Percentiles rank a stretch among this genome's conserved stretches.
Evolutionary conservation across 805 yeast species (phyloP).

Genomic region (Cyberlindnera subsufficiens): DNA sequence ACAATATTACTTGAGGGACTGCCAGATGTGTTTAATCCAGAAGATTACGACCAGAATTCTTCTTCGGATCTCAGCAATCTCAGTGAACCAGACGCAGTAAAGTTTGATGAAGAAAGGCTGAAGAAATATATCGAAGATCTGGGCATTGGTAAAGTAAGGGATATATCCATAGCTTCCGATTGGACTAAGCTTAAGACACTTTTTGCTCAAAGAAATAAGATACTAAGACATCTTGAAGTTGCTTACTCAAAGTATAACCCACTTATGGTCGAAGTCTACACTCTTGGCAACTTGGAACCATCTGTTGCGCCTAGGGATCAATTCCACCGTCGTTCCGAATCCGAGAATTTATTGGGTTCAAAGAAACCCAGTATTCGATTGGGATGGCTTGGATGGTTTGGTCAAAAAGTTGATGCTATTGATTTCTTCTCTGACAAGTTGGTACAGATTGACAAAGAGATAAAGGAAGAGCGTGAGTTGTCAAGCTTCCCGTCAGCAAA

Average conservation of each 20-base stretch:
- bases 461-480: slow-evolving; percentile 36
- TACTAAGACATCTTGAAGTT: slow-evolving; percentile 58
- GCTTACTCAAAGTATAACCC: slow-evolving; percentile 26
- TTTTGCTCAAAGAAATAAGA: slow-evolving; percentile 48
- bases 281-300: slow-evolving; percentile 22
- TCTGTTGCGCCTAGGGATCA: slow-evolving; percentile 18
- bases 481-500: slow-evolving; percentile 65
- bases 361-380: slow-evolving; percentile 43
- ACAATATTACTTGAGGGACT: slow-evolving; percentile 85
- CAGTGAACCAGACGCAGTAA: slow-evolving; percentile 2
- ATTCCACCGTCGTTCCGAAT: slow-evolving; percentile 1
- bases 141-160: slow-evolving; percentile 75
- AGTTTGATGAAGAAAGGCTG: slow-evolving; percentile 51
- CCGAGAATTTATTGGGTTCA: not conserved
- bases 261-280: slow-evolving; percentile 19
- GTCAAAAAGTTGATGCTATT: slow-evolving; percentile 75
- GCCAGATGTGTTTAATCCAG: slow-evolving; percentile 64
- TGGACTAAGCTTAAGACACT: slow-evolving; percentile 70
- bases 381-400: slow-evolving; percentile 45
- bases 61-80: slow-evolving; percentile 6
- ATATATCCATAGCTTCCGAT: slow-evolving; percentile 75
- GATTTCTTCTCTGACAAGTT: slow-evolving; percentile 65
- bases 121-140: slow-evolving; percentile 71
- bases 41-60: slow-evolving; percentile 15
- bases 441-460: slow-evolving; percentile 63